Evolutionary conservation across 352 stramenopile genomes (phyloP), one percentile per base, ranked within the genome.

Genomic region (Blastocystis hominis): DNA sequence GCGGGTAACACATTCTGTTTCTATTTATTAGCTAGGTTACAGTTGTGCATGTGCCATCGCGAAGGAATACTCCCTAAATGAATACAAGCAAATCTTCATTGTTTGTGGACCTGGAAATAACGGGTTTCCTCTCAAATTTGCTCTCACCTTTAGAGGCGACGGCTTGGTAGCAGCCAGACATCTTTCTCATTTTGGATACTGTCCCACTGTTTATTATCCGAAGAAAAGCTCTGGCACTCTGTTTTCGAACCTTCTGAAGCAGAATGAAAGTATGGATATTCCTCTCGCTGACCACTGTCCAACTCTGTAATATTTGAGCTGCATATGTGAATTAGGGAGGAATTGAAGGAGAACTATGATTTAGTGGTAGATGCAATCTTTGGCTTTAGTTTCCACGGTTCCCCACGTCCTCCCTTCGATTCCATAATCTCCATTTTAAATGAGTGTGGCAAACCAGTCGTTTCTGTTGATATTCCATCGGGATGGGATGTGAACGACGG

Each of bases 281-380:
- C 54, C 75, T 0, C 70, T 92, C 17, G 7, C 89, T 10, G 36
- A 36, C 34, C 55, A 79, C 0, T 15, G 63, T 50, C 84, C 56
- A 53, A 90, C 77, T n/a, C 3, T 50, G 81, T 79, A 55, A 13
- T 24, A 89, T 9, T 40, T 40, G 55, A 75, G 61, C 36, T 61
- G 30, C 17, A 2, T 64, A 61, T 86, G 30, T 10, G 7, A 13
- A 69, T 30, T 75, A 94, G 92, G 0, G 63, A 89, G 20, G 75
- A 89, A 40, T 46, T 94, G n/a, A 91, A 94, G 55, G 55, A 78
- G 0, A 30, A 90, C 20, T 97, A 93, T 87, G 92, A 96, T 84
- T 68, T 97, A n/a, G 94, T 99, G 47, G 89, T 99, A 6, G 97
- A 99, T 89, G 94, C 94, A 5, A 96, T 99, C 61, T 99, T 99